Base-by-base conservation (phyloP, 805 yeast genomes). In the Metschnikowia sp. region DNA sequence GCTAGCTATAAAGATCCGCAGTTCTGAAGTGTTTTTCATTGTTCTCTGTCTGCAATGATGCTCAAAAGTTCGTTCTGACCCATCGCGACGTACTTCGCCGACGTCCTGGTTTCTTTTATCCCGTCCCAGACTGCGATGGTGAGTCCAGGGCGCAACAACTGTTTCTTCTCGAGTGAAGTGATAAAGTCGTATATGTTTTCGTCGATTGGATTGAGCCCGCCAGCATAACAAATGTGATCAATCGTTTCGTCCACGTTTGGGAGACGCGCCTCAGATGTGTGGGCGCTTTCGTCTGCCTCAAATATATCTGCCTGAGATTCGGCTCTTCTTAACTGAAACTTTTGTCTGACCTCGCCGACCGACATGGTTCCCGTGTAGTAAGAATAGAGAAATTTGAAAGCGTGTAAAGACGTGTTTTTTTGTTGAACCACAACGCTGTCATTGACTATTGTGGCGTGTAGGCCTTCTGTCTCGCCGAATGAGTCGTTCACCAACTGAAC, bases 401-500 rank as follows among this genome's bases (percentile, higher is more conserved):
- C 83, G 44, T 79, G 76, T 31, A 78, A 58, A 1, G 84, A 70
- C 43, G 85, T 67, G 46, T 82, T 80, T 36, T 75, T 70, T 54
- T 84, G 84, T 60, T 88, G 91, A 12, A 90, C 83, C 40, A 85
- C 81, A 8, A 90, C 83, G 37, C 82, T 78, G 52, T 82, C 79
- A 50, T 82, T 78, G 47, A 86, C 82, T 38, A 87, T 70, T 31
- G 85, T 81, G 2, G 97, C 96, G 65, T 89, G 96, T 13, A 91
- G 75, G 26, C 63, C 65, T 11, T 51, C 59, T 2, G 50, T 43
- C 13, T 76, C 79, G 12, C 78, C 76, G 61, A 81, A 86, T 31
- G 84, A 70, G 40, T 85, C 94, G 65, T 92, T 90, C 47, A 91
- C 81, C 63, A 89, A 90, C 22, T 91, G 83, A 40, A 91, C 83